Conservation (phyloP, 2,329 filamentous ascomycete genomes). For the Aspergillus ustus region DNA sequence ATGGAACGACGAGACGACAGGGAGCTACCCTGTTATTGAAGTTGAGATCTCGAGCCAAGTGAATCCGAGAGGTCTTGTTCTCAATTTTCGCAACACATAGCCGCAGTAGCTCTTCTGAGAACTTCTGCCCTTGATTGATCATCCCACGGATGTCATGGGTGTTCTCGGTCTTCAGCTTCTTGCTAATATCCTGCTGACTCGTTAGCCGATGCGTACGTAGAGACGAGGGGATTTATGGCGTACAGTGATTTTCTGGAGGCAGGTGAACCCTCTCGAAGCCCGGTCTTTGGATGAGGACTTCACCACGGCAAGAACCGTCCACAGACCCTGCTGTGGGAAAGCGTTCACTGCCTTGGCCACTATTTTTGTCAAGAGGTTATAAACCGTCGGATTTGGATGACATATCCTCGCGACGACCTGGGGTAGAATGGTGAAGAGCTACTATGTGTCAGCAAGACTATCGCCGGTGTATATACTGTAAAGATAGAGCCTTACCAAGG, state of each 20-base stretch:
- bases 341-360: conserved; percentile 82
- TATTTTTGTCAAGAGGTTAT: conserved; percentile 75
- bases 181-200: conserved; percentile 53
- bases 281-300: conserved; percentile 78
- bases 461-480: background rate
- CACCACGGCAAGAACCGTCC: conserved; percentile 86
- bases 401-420: conserved; percentile 96
- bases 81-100: conserved; percentile 81
- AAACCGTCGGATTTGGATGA: conserved; percentile 79
- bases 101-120: conserved; percentile 79
- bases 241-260: conserved; percentile 48
- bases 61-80: conserved; percentile 72
- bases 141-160: conserved; percentile 69
- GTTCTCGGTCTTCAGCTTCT: conserved; percentile 49
- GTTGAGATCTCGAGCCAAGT: conserved; percentile 74
- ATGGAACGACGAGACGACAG: conserved; percentile 83
- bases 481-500: conserved; percentile 40
- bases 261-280: conserved; percentile 55
- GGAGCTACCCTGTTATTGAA: conserved; percentile 86
- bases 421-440: conserved; percentile 70
- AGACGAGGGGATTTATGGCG: conserved; percentile 6
- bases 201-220: conserved; percentile 17
- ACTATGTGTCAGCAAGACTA: conserved; percentile 26
- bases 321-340: conserved; percentile 90
- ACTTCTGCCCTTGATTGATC: conserved; percentile 77